Base-by-base conservation (phyloP, 441 rosid genomes). In the Corymbia calophylla region DNA sequence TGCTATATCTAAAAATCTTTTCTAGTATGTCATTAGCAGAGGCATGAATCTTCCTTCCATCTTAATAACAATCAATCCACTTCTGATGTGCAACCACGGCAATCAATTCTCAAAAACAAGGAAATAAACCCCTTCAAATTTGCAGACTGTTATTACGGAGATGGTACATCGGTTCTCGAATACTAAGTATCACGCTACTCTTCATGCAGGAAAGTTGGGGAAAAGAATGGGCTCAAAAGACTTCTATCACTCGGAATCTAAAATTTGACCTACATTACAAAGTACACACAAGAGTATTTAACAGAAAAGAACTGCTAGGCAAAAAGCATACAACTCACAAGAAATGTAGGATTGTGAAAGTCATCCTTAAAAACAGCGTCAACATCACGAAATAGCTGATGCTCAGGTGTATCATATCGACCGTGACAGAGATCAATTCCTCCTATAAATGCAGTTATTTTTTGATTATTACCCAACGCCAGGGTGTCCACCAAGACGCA, bases 351-450 rank as follows among this genome's bases (percentile, higher is more conserved):
- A 94, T 97, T 95, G 91, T 96, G 98, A 88, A 95, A 95, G 92
- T 97, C 99, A 51, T 91, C 98, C 94, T 94, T 86, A 87, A 96
- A 97, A 49, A 94, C 80, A 87, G 97, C 93, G 88, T 96, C 94
- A 84, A 96, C 97, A 93, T 95, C 96, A 1, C 35, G 91, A 91
- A 97, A 93, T 35, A 97, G 91, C 87, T 98, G 94, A 53, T 97
- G 99, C 90, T 94, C 96, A 82, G 99, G 99, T 39, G 99, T 97
- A 89, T 97, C 99, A 88, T 97, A 97, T 56, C 99, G 96, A 86
- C 99, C 99, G 86, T 97, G 97, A 91, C 99, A 97, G 10, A 97
- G 96, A 93, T 97, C 99, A 25, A 97, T 87, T 88, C 99, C 99
- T 91, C 99, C 99, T n/a, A 97, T 85, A 92, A 97, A 97, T 89